Base-by-base conservation (phyloP, 1,284 basidiomycete species). In the Ceratobasidium papillatum region DNA sequence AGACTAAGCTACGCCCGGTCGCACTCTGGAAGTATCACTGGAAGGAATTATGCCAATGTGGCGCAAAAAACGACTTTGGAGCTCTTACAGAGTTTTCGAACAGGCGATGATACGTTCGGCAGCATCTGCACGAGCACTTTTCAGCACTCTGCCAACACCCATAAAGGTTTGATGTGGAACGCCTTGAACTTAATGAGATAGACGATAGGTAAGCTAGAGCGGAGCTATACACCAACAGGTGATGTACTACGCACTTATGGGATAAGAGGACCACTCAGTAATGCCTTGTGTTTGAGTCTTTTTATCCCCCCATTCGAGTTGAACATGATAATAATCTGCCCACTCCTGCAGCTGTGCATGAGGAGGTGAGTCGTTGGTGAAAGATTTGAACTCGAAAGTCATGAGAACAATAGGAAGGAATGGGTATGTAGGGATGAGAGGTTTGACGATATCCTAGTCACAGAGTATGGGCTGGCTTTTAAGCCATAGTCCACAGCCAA, bases 301-400 rank as follows among this genome's bases (percentile, higher is more conserved):
- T 5, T 27, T 19, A 36, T 63, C 61, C 22, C 25, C 11, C 61
- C 61, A 63, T 12, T 47, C 11, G 25, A 63, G 61, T 2, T 25
- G 9, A 11, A 63, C 41, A 36, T 45, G 19, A n/a, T 27, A 63
- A 9, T 63, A 9, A 36, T 63, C 25, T 5, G 61, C 61, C 61
- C 61, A 59, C 32, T 59, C 58, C 32, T 59, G 58, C 9, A 59
- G 58, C 36, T 59, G 58, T 12, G 25, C 58, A 30, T 36, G 58
- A 11, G 32, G 32, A 30, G 58, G 34, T 14, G 19, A 19, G 14
- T 34, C 36, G 34, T 38, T 30, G 19, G 58, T n/a, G 32, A 34
- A 38, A 25, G 58, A 32, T 22, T 59, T 59, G 34, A 62, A 62
- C 36, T 43, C 38, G n/a, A 22, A 62, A 5, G 22, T 25, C 52